Conservation (phyloP, 345 rosid genomes). For the Lumnitzera racemosa region DNA sequence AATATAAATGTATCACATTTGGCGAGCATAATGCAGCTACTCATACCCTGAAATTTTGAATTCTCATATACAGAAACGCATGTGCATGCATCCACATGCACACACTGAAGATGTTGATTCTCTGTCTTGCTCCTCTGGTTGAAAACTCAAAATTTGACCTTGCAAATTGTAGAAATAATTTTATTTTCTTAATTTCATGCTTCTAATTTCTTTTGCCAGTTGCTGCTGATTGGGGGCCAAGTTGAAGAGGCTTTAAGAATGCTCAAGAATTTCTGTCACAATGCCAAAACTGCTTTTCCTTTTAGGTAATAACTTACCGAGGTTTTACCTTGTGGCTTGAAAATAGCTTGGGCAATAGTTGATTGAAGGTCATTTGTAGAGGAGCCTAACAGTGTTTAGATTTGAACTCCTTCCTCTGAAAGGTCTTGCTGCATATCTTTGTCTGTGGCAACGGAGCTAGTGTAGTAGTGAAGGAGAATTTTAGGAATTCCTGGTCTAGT, state of each 20-base stretch:
- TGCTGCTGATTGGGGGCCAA: slow-evolving; percentile 63
- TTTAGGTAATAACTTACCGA: slow-evolving; percentile 36
- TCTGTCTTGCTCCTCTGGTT: no score
- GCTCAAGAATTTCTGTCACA: slow-evolving; percentile 43
- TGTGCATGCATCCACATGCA: no score
- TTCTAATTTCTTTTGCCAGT: slow-evolving; percentile 27
- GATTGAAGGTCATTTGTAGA: no score
- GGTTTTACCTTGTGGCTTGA: not conserved
- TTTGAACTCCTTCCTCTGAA: not conserved
- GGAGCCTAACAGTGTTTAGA: not conserved
- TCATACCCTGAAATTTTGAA: no score
- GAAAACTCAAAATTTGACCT: no score
- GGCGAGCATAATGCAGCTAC: no score
- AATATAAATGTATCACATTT: not conserved
- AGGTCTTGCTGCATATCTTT: not conserved
- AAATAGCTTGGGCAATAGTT: not conserved
- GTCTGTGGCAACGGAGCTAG: not conserved
- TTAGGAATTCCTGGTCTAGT: no score
- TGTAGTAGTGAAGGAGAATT: no score
- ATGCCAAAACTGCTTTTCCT: slow-evolving; percentile 37
- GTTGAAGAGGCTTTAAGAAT: slow-evolving; percentile 50
- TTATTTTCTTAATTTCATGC: not conserved
- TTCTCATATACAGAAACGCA: no score
- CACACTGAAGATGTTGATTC: no score
- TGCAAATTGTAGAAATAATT: not conserved